phyloP scores from a whole-genome alignment of 2,329 filamentous ascomycete species.

The Diplodia sapinea region DNA sequence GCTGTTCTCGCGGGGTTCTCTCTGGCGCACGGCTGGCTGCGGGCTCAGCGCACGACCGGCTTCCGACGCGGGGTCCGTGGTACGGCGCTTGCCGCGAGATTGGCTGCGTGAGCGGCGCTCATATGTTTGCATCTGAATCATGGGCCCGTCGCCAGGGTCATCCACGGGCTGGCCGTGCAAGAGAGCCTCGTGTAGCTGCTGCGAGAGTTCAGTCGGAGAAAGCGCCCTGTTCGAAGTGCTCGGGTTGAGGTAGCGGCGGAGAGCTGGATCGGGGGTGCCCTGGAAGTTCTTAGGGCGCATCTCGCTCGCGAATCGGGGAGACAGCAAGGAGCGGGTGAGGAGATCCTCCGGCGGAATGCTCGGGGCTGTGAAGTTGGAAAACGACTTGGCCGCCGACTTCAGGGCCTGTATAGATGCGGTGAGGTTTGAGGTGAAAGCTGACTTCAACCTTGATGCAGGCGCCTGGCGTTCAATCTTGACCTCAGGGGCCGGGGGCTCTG shows the following conservation, averaged over 20 bases:
- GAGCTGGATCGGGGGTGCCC: conserved; percentile 60
- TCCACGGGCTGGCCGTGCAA: conserved; percentile 38
- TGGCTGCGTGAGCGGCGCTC: conserved; percentile 46
- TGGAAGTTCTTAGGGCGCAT: conserved; percentile 62
- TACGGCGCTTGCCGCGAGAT: conserved; percentile 42
- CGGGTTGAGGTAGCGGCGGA: conserved; percentile 67
- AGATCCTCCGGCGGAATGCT: conserved; percentile 63
- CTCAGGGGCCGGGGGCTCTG: conserved; percentile 41
- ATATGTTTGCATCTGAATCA: conserved; percentile 69
- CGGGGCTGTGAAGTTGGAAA: conserved; percentile 63
- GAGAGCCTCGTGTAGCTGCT: conserved; percentile 48
- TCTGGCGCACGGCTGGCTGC: conserved; percentile 57
- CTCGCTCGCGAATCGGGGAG: conserved; percentile 65
- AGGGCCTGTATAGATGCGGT: conserved; percentile 67
- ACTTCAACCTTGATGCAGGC: conserved; percentile 42
- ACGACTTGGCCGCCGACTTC: conserved; percentile 65
- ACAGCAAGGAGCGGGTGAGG: conserved; percentile 64
- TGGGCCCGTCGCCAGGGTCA: conserved; percentile 52
- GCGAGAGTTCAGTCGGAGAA: conserved; percentile 47
- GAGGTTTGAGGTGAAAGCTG: conserved; percentile 67
- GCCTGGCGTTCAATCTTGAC: conserved; percentile 32
- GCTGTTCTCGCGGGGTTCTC: conserved; percentile 68
- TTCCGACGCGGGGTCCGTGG: conserved; percentile 51
- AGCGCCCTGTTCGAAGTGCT: conserved; percentile 43
- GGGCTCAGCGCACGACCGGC: conserved; percentile 50